Percentiles rank a stretch among this genome's conserved stretches.
Evolutionary conservation across 1,139 yeast genomes (phyloP).

Genomic region (Sugiyamaella pinicola): DNA sequence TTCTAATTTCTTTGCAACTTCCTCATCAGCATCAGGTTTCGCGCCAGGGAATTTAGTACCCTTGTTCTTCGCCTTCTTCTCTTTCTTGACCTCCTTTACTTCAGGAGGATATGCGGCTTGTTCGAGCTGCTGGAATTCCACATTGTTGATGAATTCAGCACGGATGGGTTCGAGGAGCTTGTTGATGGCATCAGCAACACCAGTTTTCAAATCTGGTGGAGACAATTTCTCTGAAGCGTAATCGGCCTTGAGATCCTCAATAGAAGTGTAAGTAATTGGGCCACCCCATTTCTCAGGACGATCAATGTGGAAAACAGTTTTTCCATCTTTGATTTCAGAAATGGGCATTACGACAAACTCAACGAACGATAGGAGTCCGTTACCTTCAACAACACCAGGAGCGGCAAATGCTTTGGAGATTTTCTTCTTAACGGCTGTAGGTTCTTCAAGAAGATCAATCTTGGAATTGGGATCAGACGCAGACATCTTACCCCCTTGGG

Average conservation of each 20-base stretch:
- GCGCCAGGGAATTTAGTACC: slow-evolving; percentile 83
- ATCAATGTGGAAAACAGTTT: slow-evolving; percentile 67
- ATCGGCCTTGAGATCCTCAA: slow-evolving; percentile 72
- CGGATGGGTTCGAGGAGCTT: slow-evolving; percentile 82
- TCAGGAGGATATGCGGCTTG: slow-evolving; percentile 82
- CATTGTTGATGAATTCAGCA: slow-evolving; percentile 59
- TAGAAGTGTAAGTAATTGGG: slow-evolving; percentile 67
- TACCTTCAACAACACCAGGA: slow-evolving; percentile 89
- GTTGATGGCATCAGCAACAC: slow-evolving; percentile 84
- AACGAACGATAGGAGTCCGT: slow-evolving; percentile 84
- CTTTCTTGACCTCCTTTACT: slow-evolving; percentile 54
- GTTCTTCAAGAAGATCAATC: slow-evolving; percentile 88
- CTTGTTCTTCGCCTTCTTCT: slow-evolving; percentile 75
- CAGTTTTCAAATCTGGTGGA: slow-evolving; percentile 92
- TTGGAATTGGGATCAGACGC: slow-evolving; percentile 98
- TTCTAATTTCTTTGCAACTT: slow-evolving; percentile 41
- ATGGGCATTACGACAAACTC: slow-evolving; percentile 86
- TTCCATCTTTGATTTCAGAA: slow-evolving; percentile 64
- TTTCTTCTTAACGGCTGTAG: slow-evolving; percentile 85
- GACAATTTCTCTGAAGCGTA: slow-evolving; percentile 72
- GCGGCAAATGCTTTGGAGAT: slow-evolving; percentile 91
- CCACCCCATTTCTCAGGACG: slow-evolving; percentile 99
- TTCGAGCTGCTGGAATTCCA: slow-evolving; percentile 75
- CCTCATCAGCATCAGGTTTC: slow-evolving; percentile 24
- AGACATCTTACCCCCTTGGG: slow-evolving; percentile 97